Percentiles rank a stretch among this genome's conserved stretches.
These are phyloP conservation scores for Dryas drummondii DNA, from an alignment of 306 rosid species.

Conservation along the genomic window DNA sequence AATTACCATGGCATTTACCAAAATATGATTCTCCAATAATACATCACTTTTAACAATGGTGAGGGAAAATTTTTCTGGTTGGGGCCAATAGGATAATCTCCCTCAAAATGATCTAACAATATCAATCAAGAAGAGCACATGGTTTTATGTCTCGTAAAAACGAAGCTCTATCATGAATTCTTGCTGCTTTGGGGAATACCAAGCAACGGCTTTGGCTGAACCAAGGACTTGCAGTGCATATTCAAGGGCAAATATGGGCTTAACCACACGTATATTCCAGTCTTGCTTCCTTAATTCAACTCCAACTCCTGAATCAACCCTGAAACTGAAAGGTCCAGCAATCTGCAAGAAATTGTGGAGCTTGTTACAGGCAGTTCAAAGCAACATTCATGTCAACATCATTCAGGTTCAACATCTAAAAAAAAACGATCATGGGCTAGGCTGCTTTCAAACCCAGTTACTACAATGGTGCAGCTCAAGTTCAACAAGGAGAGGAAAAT, in stretches of 20 bases:
- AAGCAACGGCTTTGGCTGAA: slow-evolving; percentile 95
- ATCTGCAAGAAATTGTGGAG: slow-evolving; percentile 48
- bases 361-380: slow-evolving; percentile 1
- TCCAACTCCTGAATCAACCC: slow-evolving; percentile 72
- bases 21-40: background rate
- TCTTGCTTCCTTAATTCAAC: slow-evolving; percentile 55
- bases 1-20: background rate
- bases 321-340: slow-evolving; percentile 77
- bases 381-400: background rate
- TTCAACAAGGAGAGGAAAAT: background rate
- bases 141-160: slow-evolving; percentile 60
- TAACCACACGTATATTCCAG: slow-evolving; percentile 42
- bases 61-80: background rate
- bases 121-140: background rate
- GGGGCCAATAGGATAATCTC: background rate
- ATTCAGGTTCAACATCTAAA: background rate
- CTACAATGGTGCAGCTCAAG: background rate
- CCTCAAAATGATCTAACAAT: slow-evolving; percentile 8
- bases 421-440: background rate
- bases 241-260: slow-evolving; percentile 77
- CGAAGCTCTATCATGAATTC: slow-evolving; percentile 97
- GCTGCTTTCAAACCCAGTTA: background rate
- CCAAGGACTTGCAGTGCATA: slow-evolving; percentile 79
- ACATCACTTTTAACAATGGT: background rate
- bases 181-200: slow-evolving; percentile 81